Evolutionary conservation across 305 asterid species (phyloP).

Genomic region (Withania somnifera): DNA sequence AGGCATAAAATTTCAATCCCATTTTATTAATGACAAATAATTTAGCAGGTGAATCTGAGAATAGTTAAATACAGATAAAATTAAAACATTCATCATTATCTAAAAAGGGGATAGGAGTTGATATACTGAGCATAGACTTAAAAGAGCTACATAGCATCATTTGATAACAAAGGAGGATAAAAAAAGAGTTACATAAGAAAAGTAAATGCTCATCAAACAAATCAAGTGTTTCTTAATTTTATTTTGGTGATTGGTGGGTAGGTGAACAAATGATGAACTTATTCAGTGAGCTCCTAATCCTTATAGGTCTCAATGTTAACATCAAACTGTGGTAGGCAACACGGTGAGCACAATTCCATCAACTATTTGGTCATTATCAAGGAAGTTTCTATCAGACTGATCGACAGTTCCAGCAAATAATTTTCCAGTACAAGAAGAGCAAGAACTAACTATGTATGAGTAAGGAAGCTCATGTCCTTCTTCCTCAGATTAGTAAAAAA

Average conservation of each 20-base stretch:
- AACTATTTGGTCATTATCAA: slow-evolving; percentile 49
- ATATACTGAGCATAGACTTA: neutral
- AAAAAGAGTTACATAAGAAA: neutral
- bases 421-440: slow-evolving; percentile 80
- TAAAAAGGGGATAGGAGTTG: neutral
- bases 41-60: neutral
- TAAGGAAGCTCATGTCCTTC: slow-evolving; percentile 50
- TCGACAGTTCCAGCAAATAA: slow-evolving; percentile 44
- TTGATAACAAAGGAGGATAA: neutral
- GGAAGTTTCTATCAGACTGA: slow-evolving; percentile 59
- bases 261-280: neutral
- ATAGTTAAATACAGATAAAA: neutral
- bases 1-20: neutral
- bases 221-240: neutral
- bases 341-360: slow-evolving; percentile 64
- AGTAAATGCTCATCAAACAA: neutral
- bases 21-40: neutral
- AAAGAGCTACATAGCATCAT: neutral
- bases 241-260: neutral
- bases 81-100: neutral
- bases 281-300: slow-evolving; percentile 45
- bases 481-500: slow-evolving; percentile 67
- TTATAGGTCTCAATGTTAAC: slow-evolving; percentile 56
- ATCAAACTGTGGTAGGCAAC: slow-evolving; percentile 42
- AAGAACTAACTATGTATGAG: slow-evolving; percentile 85